These are phyloP conservation scores for Peronosclerospora sorghi DNA, from an alignment of 352 stramenopile species.

Conservation along the genomic window DNA sequence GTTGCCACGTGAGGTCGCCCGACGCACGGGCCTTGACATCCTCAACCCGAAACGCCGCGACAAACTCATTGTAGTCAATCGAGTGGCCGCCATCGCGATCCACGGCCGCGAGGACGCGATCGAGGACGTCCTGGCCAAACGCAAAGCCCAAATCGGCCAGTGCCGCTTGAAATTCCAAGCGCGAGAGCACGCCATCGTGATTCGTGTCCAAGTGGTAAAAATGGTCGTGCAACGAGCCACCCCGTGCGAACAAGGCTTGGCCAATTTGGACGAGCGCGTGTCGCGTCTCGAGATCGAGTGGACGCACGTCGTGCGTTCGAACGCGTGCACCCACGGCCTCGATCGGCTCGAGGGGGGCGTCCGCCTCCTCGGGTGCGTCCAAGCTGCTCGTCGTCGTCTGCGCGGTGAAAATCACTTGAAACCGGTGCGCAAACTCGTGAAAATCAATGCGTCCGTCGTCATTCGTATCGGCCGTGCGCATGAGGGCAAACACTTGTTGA, in stretches of 20 bases:
- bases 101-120: constrained; percentile 80
- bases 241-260: constrained; percentile 66
- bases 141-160: constrained; percentile 53
- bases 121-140: constrained; percentile 44
- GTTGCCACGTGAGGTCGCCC: constrained; percentile 82
- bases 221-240: too few relatives aligned
- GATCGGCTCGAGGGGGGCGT: constrained; percentile 2
- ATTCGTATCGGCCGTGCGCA: too few relatives aligned
- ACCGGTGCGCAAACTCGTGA: too few relatives aligned
- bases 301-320: constrained; percentile 46
- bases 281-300: too few relatives aligned
- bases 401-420: constrained; percentile 87
- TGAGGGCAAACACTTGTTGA: too few relatives aligned
- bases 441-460: too few relatives aligned
- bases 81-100: too few relatives aligned
- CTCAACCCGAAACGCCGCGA: too few relatives aligned
- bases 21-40: constrained; percentile 53
- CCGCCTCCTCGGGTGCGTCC: not conserved
- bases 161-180: constrained; percentile 66
- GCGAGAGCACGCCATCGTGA: too few relatives aligned
- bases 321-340: constrained; percentile 13
- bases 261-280: too few relatives aligned
- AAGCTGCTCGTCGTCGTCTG: constrained; percentile 80
- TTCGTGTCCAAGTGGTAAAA: too few relatives aligned
- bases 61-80: too few relatives aligned